Evolutionary conservation across 148 eudicot species (phyloP).

Genomic region (Agrostemma githago): DNA sequence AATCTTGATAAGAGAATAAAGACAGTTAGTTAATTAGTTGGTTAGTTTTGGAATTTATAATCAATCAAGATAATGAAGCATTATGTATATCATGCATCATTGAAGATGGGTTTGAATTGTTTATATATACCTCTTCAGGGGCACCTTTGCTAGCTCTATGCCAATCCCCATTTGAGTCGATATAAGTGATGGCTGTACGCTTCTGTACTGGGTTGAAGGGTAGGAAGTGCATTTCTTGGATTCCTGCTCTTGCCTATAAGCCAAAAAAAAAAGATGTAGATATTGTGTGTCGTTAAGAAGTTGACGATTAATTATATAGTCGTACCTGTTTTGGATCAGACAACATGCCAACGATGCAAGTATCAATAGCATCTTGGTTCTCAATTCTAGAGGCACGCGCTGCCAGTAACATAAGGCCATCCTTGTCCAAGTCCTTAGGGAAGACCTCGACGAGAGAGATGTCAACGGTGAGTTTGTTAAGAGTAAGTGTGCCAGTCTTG

Average conservation of each 20-base stretch:
- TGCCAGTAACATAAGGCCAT: slow-evolving; percentile 43
- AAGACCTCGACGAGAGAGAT: slow-evolving; percentile 63
- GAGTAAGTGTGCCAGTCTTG: slow-evolving; percentile 81
- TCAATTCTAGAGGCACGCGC: slow-evolving; percentile 78
- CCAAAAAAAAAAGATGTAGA: background rate
- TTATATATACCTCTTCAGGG: slow-evolving; percentile 86
- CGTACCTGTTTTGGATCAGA: slow-evolving; percentile 65
- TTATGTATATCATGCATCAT: background rate
- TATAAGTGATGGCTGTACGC: slow-evolving; percentile 75
- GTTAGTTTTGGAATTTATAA: background rate
- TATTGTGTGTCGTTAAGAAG: background rate
- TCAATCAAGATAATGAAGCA: background rate
- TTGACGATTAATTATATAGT: background rate
- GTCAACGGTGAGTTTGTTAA: slow-evolving; percentile 74
- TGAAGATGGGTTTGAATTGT: background rate
- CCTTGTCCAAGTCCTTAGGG: slow-evolving; percentile 39
- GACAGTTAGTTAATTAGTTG: too few relatives aligned
- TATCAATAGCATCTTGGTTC: slow-evolving; percentile 82
- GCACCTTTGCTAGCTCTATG: slow-evolving; percentile 83
- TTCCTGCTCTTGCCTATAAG: slow-evolving; percentile 67
- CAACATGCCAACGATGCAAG: slow-evolving; percentile 65
- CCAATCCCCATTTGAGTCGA: slow-evolving; percentile 58
- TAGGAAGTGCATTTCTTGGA: slow-evolving; percentile 67
- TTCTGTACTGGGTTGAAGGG: slow-evolving; percentile 82
- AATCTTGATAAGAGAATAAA: slow-evolving; percentile 38